These are phyloP conservation scores for Blastomyces gilchristii DNA, from an alignment of 2,329 filamentous ascomycete species.

Conservation along the genomic window DNA sequence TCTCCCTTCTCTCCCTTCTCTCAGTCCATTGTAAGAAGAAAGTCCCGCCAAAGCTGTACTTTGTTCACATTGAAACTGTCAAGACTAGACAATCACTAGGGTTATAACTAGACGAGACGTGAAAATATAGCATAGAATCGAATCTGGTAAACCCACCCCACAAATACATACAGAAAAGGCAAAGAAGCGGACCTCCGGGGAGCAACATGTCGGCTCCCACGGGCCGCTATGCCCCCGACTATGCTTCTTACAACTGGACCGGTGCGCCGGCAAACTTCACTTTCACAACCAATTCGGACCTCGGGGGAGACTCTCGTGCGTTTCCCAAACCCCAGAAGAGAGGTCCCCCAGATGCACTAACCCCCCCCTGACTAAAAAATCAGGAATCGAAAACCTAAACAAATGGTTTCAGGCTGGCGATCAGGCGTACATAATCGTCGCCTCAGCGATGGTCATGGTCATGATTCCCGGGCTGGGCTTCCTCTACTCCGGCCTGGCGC, in stretches of 20 bases:
- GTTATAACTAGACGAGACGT: neutral
- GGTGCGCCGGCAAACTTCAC: slow-evolving; percentile 36
- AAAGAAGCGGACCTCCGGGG: neutral
- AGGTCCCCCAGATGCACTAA: neutral
- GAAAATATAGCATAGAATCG: neutral
- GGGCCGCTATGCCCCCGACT: slow-evolving; percentile 30
- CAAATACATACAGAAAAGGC: neutral
- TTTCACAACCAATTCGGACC: slow-evolving; percentile 43
- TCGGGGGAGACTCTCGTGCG: slow-evolving; percentile 72
- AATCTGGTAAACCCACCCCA: neutral
- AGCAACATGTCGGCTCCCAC: slow-evolving; percentile 15
- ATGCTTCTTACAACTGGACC: slow-evolving; percentile 42
- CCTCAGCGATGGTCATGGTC: slow-evolving; percentile 84
- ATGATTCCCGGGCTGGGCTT: slow-evolving; percentile 97
- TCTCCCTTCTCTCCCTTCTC: neutral
- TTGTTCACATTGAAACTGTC: neutral
- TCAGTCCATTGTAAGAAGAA: neutral
- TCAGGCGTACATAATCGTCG: slow-evolving; percentile 83
- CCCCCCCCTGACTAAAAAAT: slow-evolving; percentile 8
- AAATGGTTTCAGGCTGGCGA: slow-evolving; percentile 91
- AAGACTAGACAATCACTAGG: neutral
- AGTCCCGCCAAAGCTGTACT: neutral
- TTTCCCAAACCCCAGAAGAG: slow-evolving; percentile 17
- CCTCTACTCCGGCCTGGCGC: slow-evolving; percentile 93
- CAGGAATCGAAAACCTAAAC: slow-evolving; percentile 80